Percentiles rank a stretch among this genome's conserved stretches.
Conservation (phyloP, 2,329 filamentous ascomycete species). For the Trichoderma polysporum region DNA sequence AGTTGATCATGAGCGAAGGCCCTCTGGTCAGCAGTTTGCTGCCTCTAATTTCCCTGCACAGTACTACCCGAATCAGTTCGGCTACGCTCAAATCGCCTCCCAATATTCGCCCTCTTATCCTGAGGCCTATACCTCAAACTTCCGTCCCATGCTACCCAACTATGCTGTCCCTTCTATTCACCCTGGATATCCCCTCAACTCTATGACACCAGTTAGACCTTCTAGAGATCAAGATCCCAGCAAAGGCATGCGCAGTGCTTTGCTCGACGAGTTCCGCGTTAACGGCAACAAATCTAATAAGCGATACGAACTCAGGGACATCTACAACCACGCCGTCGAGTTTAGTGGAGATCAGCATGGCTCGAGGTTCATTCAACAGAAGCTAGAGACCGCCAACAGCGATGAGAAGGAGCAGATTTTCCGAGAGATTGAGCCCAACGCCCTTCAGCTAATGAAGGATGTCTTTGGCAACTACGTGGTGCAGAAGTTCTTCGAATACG, state of each 20-base stretch:
- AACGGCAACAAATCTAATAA: conserved; percentile 66
- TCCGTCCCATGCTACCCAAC: conserved; percentile 34
- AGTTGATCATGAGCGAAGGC: conserved; percentile 42
- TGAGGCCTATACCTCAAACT: conserved; percentile 38
- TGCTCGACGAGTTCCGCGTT: conserved; percentile 77
- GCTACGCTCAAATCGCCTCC: conserved; percentile 31
- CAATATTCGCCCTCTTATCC: conserved; percentile 40
- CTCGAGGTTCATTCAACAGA: conserved; percentile 92
- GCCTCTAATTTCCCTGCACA: conserved; percentile 28
- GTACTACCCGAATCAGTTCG: conserved; percentile 36
- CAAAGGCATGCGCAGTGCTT: conserved; percentile 64
- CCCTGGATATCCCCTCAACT: conserved; percentile 32
- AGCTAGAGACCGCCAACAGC: conserved; percentile 87
- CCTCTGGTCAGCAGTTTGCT: conserved; percentile 34
- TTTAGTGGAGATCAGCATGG: conserved; percentile 96
- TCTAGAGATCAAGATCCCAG: conserved; percentile 58
- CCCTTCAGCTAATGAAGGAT: conserved; percentile 88
- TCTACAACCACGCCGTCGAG: conserved; percentile 84
- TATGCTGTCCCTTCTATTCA: conserved; percentile 37
- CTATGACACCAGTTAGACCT: conserved; percentile 34
- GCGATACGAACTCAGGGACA: conserved; percentile 83
- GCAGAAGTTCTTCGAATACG: conserved; percentile 96
- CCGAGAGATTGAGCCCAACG: conserved; percentile 79
- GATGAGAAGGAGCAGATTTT: conserved; percentile 94
- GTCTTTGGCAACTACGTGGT: conserved; percentile 98